A percentile compares a stretch with the other conserved stretches of the same genome.
Conservation (phyloP, 768 basidiomycete genomes). For the Amanita exitialis region DNA sequence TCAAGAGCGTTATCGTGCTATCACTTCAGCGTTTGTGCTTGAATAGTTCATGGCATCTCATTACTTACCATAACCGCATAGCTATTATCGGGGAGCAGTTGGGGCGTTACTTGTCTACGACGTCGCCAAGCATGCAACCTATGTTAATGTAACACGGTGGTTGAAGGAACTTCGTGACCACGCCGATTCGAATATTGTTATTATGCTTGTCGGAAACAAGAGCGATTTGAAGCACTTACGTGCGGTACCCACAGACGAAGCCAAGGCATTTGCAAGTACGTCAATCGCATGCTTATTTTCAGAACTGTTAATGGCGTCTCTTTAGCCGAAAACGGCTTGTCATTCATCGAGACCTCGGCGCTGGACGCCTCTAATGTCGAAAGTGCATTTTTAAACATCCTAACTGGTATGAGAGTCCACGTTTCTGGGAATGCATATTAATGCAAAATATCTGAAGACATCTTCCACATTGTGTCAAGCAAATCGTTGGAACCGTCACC, state of each 20-base stretch:
- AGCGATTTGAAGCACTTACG: conserved; percentile 97
- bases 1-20: conserved; percentile 95
- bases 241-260: conserved; percentile 96
- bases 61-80: conserved; percentile 18
- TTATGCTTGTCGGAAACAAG: conserved; percentile 98
- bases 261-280: conserved; percentile 81
- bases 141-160: conserved; percentile 91
- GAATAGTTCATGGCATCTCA: conserved; percentile 1
- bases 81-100: conserved; percentile 96
- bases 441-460: conserved; percentile 44
- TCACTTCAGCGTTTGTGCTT: conserved; percentile 82
- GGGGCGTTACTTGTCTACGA: conserved; percentile 92
- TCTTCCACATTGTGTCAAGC: conserved; percentile 95
- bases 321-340: conserved; percentile 81
- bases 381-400: conserved; percentile 92
- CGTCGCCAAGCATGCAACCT: conserved; percentile 90
- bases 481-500: conserved; percentile 83
- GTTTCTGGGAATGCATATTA: not conserved
- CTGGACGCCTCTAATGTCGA: conserved; percentile 99
- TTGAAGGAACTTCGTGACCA: conserved; percentile 95
- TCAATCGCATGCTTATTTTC: conserved; percentile 10
- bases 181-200: conserved; percentile 87
- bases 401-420: conserved; percentile 54
- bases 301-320: not conserved
- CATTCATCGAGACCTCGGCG: conserved; percentile 98